Base-by-base conservation (phyloP, 495 filamentous ascomycete genomes). In the Aspergillus cavernicola region DNA sequence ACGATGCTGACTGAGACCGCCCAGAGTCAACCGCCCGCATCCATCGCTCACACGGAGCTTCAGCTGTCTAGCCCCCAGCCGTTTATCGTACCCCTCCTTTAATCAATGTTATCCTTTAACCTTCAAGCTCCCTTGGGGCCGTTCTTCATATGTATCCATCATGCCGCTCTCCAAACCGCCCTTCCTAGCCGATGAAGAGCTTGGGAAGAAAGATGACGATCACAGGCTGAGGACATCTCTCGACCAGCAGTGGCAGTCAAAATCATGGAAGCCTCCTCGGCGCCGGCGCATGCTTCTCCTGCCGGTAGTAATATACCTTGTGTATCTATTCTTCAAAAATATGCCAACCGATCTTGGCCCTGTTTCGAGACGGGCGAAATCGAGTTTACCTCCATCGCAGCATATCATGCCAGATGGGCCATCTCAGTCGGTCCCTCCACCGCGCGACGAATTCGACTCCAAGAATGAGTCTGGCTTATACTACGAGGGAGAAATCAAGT, bases 141-240 rank as follows among this genome's bases (percentile, higher is more conserved):
- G 36, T 42, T n/a, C 12, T 6, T 52, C 52, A 36, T 38, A 59
- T 60, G 58, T 40, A n/a, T 32, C 23, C 28, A 66, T 15, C 9
- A 81, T 80, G 76, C 55, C 65, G 49, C 66, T 70, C 50, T 57
- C 69, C 55, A 73, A 66, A 50, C 72, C 74, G 62, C 61, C 76
- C 4, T 72, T 80, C 52, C 61, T 72, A 13, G 73, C 63, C 41
- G 84, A 87, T 65, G 83, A 83, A 68, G 84, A 87, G 73, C 75
- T 85, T n/a, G 84, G 83, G 40, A 86, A 86, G 70, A 82, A 80
- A 52, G 77, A 86, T 62, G 84, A 87, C 62, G 84, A 86, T 58
- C 80, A 81, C 62, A 77, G 71, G 47, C 72, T 69, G 4, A 56
- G 53, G 29, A 55, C 55, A 19, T 60, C 59, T 24, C 53, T 50